Evolutionary conservation across 352 stramenopile species (phyloP).

Genomic region (Phytophthora cryptogea): DNA sequence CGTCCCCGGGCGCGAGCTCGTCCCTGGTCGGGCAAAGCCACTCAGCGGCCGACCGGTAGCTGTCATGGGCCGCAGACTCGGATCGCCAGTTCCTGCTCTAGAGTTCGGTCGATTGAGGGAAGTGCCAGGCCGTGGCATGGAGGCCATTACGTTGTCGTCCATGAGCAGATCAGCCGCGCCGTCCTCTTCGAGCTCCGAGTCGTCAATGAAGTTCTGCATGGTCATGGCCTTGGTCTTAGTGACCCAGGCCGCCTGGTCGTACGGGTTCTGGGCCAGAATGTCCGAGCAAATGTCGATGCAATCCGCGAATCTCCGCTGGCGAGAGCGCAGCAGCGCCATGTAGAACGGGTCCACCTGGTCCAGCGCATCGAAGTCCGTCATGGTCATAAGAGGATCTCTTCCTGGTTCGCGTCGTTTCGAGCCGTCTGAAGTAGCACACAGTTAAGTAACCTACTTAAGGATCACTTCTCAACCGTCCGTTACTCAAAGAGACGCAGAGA

Average conservation of each 20-base stretch:
- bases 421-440: neutral
- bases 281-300: conserved; percentile 85
- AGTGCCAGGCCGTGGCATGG: conserved; percentile 87
- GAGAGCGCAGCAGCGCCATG: conserved; percentile 76
- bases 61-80: conserved; percentile 87
- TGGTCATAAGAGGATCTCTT: neutral
- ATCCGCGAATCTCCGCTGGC: conserved; percentile 80
- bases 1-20: conserved; percentile 66
- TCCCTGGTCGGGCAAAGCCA: conserved; percentile 87
- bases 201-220: conserved; percentile 90
- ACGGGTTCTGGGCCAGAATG: conserved; percentile 84
- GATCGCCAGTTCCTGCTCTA: conserved; percentile 47
- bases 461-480: neutral
- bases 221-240: conserved; percentile 91
- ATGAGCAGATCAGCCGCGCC: conserved; percentile 91
- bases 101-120: conserved; percentile 89
- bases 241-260: conserved; percentile 90
- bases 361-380: conserved; percentile 40
- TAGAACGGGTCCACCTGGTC: conserved; percentile 91
- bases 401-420: conserved; percentile 14
- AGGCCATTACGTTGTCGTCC: conserved; percentile 92
- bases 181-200: conserved; percentile 92
- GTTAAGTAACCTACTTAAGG: neutral
- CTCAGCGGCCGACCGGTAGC: conserved; percentile 82
- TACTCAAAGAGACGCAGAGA: conserved; percentile 1